These are phyloP conservation scores for Boletus sp. DNA, from an alignment of 1,284 basidiomycete genomes.

Conservation along the genomic window DNA sequence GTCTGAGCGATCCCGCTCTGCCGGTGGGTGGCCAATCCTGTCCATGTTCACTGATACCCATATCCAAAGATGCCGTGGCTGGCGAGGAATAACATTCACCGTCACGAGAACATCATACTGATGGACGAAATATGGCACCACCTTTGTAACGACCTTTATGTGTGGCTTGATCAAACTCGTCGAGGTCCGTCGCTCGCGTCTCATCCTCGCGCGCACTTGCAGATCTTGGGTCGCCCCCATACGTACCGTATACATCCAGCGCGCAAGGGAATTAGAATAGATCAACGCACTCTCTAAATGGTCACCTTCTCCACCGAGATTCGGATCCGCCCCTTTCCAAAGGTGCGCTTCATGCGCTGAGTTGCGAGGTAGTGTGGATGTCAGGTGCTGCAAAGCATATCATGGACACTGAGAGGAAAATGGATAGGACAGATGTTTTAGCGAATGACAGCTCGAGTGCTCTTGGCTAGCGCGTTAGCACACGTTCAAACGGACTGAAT, in stretches of 20 bases:
- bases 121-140: background rate
- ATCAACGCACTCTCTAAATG: background rate
- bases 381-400: background rate
- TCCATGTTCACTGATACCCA: background rate
- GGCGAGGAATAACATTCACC: background rate
- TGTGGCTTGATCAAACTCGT: slow-evolving; percentile 2
- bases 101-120: background rate
- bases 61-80: background rate
- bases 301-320: background rate
- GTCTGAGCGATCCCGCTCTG: background rate
- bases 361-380: background rate
- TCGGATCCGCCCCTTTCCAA: background rate
- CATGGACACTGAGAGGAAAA: background rate
- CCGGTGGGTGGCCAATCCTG: background rate
- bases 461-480: background rate
- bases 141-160: background rate
- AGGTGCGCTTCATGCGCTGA: background rate
- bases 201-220: no score
- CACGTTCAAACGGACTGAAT: no score
- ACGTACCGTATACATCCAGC: background rate
- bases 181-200: background rate
- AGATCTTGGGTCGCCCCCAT: background rate
- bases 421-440: background rate
- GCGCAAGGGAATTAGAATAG: fast-evolving
- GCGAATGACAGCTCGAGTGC: background rate